Conservation (phyloP, 192 early-diverging fungal species). For the Gamsiella multidivaricata region DNA sequence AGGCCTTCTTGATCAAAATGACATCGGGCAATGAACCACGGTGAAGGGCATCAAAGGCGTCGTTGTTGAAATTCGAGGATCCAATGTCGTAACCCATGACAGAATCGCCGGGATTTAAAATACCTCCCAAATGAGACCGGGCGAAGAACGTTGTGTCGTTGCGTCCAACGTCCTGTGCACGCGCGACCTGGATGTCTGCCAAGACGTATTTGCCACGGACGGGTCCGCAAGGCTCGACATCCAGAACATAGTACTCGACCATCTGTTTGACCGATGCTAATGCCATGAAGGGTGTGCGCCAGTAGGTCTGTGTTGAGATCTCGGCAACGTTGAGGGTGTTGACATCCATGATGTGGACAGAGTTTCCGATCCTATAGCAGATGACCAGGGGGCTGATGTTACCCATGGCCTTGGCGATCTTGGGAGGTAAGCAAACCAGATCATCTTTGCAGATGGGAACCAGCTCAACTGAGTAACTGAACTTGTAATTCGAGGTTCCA, state of each 20-base stretch:
- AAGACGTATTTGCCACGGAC: constrained; percentile 80
- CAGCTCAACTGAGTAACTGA: constrained; percentile 95
- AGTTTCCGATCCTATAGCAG: constrained; percentile 88
- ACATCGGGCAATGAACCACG: constrained; percentile 84
- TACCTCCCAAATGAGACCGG: constrained; percentile 91
- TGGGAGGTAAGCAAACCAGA: constrained; percentile 85
- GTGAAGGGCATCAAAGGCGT: constrained; percentile 79
- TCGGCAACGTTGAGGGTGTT: constrained; percentile 83
- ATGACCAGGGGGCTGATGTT: constrained; percentile 88
- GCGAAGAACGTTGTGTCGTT: constrained; percentile 90
- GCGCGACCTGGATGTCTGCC: constrained; percentile 89
- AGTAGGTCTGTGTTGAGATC: constrained; percentile 79
- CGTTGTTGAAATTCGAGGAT: constrained; percentile 93
- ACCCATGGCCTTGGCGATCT: constrained; percentile 85
- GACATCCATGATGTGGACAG: constrained; percentile 87
- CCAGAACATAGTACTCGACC: constrained; percentile 95
- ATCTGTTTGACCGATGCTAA: constrained; percentile 84
- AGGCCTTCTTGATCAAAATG: constrained; percentile 91
- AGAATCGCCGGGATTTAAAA: constrained; percentile 92
- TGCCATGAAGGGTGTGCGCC: constrained; percentile 84
- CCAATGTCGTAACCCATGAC: constrained; percentile 91
- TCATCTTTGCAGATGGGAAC: constrained; percentile 98
- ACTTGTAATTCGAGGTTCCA: constrained; percentile 94
- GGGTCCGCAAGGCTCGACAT: constrained; percentile 87
- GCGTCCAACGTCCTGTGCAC: constrained; percentile 78